A percentile compares a stretch with the other conserved stretches of the same genome.
phyloP scores from a whole-genome alignment of 345 rosid species.

The Populus ilicifolia region DNA sequence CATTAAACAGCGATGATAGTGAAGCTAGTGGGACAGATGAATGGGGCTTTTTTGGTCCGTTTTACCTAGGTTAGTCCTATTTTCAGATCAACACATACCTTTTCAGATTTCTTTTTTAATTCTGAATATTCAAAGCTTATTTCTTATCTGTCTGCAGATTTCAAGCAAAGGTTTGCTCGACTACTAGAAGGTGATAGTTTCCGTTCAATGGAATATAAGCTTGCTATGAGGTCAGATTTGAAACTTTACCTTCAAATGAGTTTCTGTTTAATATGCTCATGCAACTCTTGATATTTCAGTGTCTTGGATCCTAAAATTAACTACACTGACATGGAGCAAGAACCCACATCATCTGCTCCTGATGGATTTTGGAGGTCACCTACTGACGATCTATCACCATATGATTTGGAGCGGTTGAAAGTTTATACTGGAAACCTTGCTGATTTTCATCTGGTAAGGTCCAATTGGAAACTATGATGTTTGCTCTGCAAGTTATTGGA shows the following conservation, averaged over 20 bases:
- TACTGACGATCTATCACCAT: conserved; percentile 46
- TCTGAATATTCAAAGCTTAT: conserved; percentile 14
- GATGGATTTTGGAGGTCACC: conserved; percentile 52
- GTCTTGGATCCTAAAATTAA: conserved; percentile 81
- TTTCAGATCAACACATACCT: background rate
- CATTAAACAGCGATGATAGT: conserved; percentile 60
- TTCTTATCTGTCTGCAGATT: conserved; percentile 43
- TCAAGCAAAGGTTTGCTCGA: conserved; percentile 64
- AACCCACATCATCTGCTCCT: conserved; percentile 30
- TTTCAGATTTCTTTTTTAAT: background rate
- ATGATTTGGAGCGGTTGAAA: conserved; percentile 64
- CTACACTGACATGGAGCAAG: conserved; percentile 35
- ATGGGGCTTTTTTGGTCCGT: conserved; percentile 87
- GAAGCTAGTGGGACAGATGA: conserved; percentile 60
- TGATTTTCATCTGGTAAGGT: conserved; percentile 66
- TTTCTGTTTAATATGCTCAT: conserved; percentile 19
- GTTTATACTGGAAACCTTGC: conserved; percentile 62
- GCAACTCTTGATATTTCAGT: conserved; percentile 40
- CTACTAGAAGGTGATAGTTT: conserved; percentile 49
- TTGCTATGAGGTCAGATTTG: conserved; percentile 74
- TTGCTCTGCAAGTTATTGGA: background rate
- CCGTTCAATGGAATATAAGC: conserved; percentile 76
- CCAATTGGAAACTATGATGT: background rate
- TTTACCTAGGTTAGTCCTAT: conserved; percentile 61
- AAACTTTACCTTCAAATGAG: conserved; percentile 10